Evolutionary conservation across 495 filamentous ascomycete genomes (phyloP).

Genomic region (Entonaema liquescens): DNA sequence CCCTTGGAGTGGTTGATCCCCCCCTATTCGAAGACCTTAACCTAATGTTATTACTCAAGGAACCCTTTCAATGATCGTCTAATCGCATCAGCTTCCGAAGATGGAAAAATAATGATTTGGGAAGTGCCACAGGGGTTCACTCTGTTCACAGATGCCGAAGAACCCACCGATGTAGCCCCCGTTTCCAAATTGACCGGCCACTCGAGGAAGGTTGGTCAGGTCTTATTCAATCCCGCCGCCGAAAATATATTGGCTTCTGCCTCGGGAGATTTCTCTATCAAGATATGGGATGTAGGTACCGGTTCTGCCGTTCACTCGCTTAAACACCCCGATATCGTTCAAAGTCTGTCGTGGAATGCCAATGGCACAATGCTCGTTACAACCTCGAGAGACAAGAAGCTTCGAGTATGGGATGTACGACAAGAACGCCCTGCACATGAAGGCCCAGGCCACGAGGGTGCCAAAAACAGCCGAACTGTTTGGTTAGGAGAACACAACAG

Average conservation of each 20-base stretch:
- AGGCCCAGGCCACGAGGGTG: constrained; percentile 83
- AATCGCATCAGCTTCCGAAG: constrained; percentile 93
- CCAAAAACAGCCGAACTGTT: constrained; percentile 94
- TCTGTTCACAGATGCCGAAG: constrained; percentile 81
- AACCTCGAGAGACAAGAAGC: constrained; percentile 96
- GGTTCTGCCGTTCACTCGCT: constrained; percentile 75
- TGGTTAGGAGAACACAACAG: constrained; percentile 97
- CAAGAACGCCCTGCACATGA: constrained; percentile 90
- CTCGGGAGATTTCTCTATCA: constrained; percentile 94
- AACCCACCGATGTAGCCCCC: constrained; percentile 81
- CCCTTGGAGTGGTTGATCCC: constrained; percentile 37
- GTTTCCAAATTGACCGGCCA: constrained; percentile 81
- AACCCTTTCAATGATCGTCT: constrained; percentile 93
- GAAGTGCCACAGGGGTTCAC: constrained; percentile 90
- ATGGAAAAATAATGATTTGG: constrained; percentile 97
- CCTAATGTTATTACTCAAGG: constrained; percentile 60
- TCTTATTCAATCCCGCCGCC: constrained; percentile 95
- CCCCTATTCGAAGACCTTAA: constrained; percentile 45
- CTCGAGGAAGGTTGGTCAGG: constrained; percentile 90
- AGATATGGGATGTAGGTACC: constrained; percentile 93
- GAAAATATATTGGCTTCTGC: constrained; percentile 95
- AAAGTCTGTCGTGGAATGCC: constrained; percentile 95
- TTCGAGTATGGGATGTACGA: constrained; percentile 95
- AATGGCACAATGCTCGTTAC: constrained; percentile 90
- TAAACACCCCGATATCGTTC: constrained; percentile 88